Conservation (phyloP, 176 grass and related monocot species). For the Aegilops longissima region DNA sequence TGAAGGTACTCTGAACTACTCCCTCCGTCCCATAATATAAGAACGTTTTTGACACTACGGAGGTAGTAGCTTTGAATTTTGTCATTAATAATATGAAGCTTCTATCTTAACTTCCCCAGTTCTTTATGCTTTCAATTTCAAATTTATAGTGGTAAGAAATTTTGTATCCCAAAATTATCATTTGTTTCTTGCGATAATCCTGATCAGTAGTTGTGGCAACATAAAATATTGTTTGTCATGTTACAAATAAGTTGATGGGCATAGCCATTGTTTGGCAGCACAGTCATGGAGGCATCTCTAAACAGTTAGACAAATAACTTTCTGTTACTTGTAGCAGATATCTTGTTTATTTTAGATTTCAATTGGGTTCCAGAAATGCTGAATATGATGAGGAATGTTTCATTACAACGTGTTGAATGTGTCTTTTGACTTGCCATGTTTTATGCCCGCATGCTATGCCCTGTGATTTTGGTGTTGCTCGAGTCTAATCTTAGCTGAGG, state of each 20-base stretch:
- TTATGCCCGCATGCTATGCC: background rate
- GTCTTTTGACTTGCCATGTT: background rate
- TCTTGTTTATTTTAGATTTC: background rate
- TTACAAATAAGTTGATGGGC: background rate
- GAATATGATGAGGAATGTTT: background rate
- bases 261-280: background rate
- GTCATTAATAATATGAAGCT: background rate
- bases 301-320: background rate
- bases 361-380: background rate
- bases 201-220: background rate
- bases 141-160: background rate
- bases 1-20: slow-evolving; percentile 52
- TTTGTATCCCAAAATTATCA: background rate
- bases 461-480: background rate
- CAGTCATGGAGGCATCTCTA: background rate
- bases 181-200: background rate
- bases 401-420: background rate
- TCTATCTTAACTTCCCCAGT: background rate
- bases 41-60: too few relatives aligned
- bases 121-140: slow-evolving; percentile 11
- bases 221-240: background rate
- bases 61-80: background rate
- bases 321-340: background rate
- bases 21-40: too few relatives aligned
- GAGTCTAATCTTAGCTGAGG: background rate